Evolutionary conservation across 805 yeast species (phyloP), one percentile per base, ranked within the genome.

Genomic region (Jamesozyma hellenica): DNA sequence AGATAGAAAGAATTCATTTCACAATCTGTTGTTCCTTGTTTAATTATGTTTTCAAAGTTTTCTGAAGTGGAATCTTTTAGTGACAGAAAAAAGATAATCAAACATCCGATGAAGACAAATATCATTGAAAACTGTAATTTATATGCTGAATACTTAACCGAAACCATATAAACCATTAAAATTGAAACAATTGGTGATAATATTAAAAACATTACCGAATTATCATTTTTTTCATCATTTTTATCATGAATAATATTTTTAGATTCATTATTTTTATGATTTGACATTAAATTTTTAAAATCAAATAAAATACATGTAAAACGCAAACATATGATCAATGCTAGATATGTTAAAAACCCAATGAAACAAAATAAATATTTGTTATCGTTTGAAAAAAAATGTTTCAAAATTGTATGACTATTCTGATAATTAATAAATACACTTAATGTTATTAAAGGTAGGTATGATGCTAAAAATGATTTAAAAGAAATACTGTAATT

Each of bases 21-120:
- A 18, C 38, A 38, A 16, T 34, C 15, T 11, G 34, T 34, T 17
- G 23, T 16, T 6, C 25, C 25, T n/a, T 27, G 28, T 28, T 31
- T 36, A 17, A 4, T 23, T 9, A 33, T 30, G 3, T 25, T 38
- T 16, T 34, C 40, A 35, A 37, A 25, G 7, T 12, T 9, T 7
- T 46, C 48, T 16, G 42, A 30, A 8, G 34, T 37, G 27, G 46
- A 32, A 38, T 60, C 62, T 28, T 53, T 49, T 13, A 57, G 40
- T 2, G 58, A 52, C 5, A 60, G 40, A 21, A 47, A 46, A 29
- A 58, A 49, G 12, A 60, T 46, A 2, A 43, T 34, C 25, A 55
- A 26, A 42, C 61, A 57, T 14, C 63, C 64, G 28, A 50, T 28
- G 31, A 50, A 57, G 10, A 60, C 57, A 40, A 60, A 51, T 4